phyloP scores from a whole-genome alignment of 176 grass and related monocot genomes.

The Phoenix dactylifera region DNA sequence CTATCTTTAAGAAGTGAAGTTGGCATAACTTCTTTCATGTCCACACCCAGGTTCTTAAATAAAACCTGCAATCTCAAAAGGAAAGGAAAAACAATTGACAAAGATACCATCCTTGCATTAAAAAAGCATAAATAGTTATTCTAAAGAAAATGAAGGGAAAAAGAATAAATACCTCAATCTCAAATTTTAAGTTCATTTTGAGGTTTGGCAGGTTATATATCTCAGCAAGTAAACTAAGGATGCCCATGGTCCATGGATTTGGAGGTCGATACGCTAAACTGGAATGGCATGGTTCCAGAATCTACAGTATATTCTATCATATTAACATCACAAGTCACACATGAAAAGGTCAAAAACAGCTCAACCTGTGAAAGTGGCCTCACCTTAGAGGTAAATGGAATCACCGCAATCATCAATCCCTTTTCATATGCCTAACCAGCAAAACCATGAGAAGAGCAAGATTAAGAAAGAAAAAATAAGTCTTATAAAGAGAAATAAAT shows the following conservation, averaged over 20 bases:
- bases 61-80: constrained; percentile 45
- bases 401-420: constrained; percentile 93
- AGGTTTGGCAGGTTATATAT: constrained; percentile 96
- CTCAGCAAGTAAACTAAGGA: constrained; percentile 86
- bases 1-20: constrained; percentile 72
- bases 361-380: constrained; percentile 17
- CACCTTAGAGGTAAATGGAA: constrained; percentile 97
- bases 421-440: constrained; percentile 75
- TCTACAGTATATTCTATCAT: constrained; percentile 33
- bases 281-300: constrained; percentile 88
- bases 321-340: constrained; percentile 13
- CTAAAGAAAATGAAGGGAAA: not conserved
- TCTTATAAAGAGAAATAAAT: not conserved
- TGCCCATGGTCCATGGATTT: constrained; percentile 99
- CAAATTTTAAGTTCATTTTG: constrained; percentile 99
- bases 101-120: no score
- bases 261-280: constrained; percentile 93
- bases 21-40: constrained; percentile 94
- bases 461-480: not conserved
- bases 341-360: constrained; percentile 2
- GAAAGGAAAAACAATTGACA: not conserved
- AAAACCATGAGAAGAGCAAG: constrained; percentile 22
- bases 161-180: constrained; percentile 63
- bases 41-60: constrained; percentile 94
- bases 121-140: no score